Percentiles rank a stretch among this genome's conserved stretches.
Conservation (phyloP, 1,284 basidiomycete species). For the Austropuccinia psidii region DNA sequence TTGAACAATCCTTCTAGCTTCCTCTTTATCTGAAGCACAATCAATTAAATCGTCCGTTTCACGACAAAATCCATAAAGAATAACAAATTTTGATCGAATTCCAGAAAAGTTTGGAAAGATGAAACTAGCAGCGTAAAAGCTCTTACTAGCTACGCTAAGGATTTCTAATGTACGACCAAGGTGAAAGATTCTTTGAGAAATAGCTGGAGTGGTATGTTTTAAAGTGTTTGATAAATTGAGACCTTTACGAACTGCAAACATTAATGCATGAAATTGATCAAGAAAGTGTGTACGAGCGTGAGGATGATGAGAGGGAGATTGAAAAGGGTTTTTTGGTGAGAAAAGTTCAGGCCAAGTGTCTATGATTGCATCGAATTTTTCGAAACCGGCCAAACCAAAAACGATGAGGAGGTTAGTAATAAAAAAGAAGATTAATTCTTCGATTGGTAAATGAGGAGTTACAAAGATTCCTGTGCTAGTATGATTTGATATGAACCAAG, state of each 20-base stretch:
- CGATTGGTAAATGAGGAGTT: constrained; percentile 43
- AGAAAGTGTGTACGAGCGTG: not conserved
- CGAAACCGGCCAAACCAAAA: constrained; percentile 44
- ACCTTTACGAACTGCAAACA: not conserved
- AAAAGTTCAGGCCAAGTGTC: constrained; percentile 33
- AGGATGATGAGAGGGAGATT: not conserved
- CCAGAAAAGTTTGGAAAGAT: constrained; percentile 37
- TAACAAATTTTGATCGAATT: constrained; percentile 21
- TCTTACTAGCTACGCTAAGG: constrained; percentile 38
- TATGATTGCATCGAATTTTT: constrained; percentile 42
- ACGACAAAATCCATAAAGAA: constrained; percentile 43
- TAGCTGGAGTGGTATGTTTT: not conserved
- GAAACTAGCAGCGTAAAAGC: constrained; percentile 40
- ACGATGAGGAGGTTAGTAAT: constrained; percentile 45
- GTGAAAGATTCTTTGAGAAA: not conserved
- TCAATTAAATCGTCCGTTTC: constrained; percentile 47
- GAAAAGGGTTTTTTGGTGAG: not conserved
- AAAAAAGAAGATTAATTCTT: constrained; percentile 45
- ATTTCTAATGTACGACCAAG: constrained; percentile 24
- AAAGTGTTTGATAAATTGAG: not conserved
- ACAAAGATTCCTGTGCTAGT: constrained; percentile 44
- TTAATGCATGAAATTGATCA: not conserved
- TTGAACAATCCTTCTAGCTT: constrained; percentile 38
- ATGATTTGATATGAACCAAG: constrained; percentile 36
- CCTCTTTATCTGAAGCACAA: constrained; percentile 39